Evolutionary conservation across 1,284 basidiomycete species (phyloP), one percentile per base, ranked within the genome.

Genomic region (Rhodotorula sp.): DNA sequence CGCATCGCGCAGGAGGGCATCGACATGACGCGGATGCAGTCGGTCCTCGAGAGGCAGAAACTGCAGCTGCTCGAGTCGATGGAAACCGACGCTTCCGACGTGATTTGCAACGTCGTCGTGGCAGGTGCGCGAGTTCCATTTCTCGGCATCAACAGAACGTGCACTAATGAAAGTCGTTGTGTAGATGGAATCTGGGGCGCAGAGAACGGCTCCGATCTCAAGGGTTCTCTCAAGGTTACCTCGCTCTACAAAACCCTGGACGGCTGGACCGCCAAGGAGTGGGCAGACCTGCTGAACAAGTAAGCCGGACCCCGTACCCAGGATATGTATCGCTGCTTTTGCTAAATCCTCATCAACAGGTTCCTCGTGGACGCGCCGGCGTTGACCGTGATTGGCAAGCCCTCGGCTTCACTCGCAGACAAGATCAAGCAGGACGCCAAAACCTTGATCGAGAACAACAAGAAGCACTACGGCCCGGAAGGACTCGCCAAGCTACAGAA

Each of bases 1-100:
- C 86, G 86, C 58, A 90, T 98, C 63, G 87, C 86, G 29, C 79
- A 85, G 29, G 87, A 90, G 67, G 93, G 91, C 7, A 84, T 99
- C 67, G 93, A 99, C 81, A 95, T 98, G 90, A 85, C 89, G 45
- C 84, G 96, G 37, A 97, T 99, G 89, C 81, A 82, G 26, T 90
- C 91, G 86, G 84, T 97, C 29, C 88, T 99, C 66, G 87, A 89
- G 74, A 84, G 94, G 49, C 93, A 97, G 78, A 90, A 92, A 80
- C 64, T 77, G 6, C 69, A 77, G 66, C 73, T 82, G 3, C 77
- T 82, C 24, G 80, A 81, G 63, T 76, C 78, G 56, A 78, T 83
- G 63, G 82, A 83, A 77, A 80, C 78, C 30, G 80, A 81, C 64
- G 79, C 82, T 2, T 76, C 79, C 26, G 80, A 81, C 59, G 78